Percentiles rank a stretch among this genome's conserved stretches.
Evolutionary conservation across 148 eudicot genomes (phyloP).

Genomic region (Chenopodium album): DNA sequence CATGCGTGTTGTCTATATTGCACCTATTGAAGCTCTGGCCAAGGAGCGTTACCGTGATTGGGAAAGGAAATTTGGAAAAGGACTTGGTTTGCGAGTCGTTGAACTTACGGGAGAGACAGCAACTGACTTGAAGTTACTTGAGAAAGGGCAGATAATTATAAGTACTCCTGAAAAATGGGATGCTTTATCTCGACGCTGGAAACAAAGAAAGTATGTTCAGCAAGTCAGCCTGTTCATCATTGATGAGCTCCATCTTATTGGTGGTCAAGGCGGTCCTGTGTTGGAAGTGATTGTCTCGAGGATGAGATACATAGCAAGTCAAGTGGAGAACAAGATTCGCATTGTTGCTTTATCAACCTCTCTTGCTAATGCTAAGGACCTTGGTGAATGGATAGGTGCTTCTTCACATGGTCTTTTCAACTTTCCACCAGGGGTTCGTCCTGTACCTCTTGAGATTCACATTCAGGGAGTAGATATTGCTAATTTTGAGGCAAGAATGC

Average conservation of each 20-base stretch:
- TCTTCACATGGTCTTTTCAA: slow-evolving; percentile 88
- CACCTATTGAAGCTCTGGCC: slow-evolving; percentile 89
- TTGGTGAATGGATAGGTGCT: slow-evolving; percentile 98
- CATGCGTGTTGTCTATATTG: slow-evolving; percentile 86
- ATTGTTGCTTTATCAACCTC: slow-evolving; percentile 88
- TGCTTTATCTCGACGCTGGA: slow-evolving; percentile 95
- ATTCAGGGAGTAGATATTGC: slow-evolving; percentile 89
- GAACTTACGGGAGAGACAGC: slow-evolving; percentile 83
- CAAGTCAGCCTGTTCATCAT: slow-evolving; percentile 83
- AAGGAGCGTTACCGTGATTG: slow-evolving; percentile 73
- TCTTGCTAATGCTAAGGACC: slow-evolving; percentile 91
- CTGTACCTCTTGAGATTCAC: slow-evolving; percentile 85
- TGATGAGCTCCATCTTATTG: slow-evolving; percentile 90
- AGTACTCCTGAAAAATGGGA: slow-evolving; percentile 98
- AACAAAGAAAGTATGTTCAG: slow-evolving; percentile 73
- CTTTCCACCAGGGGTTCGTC: slow-evolving; percentile 87
- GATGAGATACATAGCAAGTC: slow-evolving; percentile 87
- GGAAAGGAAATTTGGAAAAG: slow-evolving; percentile 71
- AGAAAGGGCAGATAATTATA: slow-evolving; percentile 73
- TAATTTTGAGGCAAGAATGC: slow-evolving; percentile 95
- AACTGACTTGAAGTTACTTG: slow-evolving; percentile 73
- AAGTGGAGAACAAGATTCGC: slow-evolving; percentile 74
- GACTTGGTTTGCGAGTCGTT: slow-evolving; percentile 76
- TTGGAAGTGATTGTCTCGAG: slow-evolving; percentile 87
- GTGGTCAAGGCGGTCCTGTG: slow-evolving; percentile 87